These are phyloP conservation scores for Termitomyces sp. DNA, from an alignment of 768 basidiomycete species.

Conservation along the genomic window DNA sequence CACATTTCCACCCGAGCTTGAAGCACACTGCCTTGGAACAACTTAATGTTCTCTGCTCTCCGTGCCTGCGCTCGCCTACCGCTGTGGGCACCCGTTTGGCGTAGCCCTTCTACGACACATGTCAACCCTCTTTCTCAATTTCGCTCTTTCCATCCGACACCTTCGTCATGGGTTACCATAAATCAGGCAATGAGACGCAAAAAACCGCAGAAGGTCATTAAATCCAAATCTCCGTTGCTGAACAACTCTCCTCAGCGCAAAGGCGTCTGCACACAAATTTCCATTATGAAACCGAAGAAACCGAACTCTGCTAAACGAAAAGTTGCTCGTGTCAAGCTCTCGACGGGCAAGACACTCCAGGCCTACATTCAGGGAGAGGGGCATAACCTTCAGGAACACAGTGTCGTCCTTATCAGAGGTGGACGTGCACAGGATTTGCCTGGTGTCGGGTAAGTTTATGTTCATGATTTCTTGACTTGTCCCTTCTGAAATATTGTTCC, in stretches of 20 bases:
- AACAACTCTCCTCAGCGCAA: conserved; percentile 81
- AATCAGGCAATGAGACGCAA: conserved; percentile 88
- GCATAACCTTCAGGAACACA: conserved; percentile 96
- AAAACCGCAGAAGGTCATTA: conserved; percentile 45
- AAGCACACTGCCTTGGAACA: not conserved
- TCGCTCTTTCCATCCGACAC: conserved; percentile 62
- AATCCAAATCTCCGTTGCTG: conserved; percentile 78
- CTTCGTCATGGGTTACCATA: conserved; percentile 61
- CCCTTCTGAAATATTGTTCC: not conserved
- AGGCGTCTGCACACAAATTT: conserved; percentile 82
- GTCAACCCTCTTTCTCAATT: conserved; percentile 21
- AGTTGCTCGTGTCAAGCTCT: conserved; percentile 90
- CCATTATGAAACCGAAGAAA: conserved; percentile 88
- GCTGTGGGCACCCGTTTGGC: conserved; percentile 24
- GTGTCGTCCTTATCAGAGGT: conserved; percentile 91
- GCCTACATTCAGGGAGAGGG: conserved; percentile 98
- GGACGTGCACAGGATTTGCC: conserved; percentile 97
- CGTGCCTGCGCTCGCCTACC: conserved; percentile 28
- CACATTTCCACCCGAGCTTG: not conserved
- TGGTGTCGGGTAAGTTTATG: conserved; percentile 75
- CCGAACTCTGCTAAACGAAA: conserved; percentile 99
- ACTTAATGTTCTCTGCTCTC: conserved; percentile 35
- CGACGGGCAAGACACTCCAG: conserved; percentile 83
- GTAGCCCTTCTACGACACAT: not conserved
- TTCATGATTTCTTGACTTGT: not conserved